Base-by-base conservation (phyloP, 768 basidiomycete species). In the Xerocomus brunneocitrinus region DNA sequence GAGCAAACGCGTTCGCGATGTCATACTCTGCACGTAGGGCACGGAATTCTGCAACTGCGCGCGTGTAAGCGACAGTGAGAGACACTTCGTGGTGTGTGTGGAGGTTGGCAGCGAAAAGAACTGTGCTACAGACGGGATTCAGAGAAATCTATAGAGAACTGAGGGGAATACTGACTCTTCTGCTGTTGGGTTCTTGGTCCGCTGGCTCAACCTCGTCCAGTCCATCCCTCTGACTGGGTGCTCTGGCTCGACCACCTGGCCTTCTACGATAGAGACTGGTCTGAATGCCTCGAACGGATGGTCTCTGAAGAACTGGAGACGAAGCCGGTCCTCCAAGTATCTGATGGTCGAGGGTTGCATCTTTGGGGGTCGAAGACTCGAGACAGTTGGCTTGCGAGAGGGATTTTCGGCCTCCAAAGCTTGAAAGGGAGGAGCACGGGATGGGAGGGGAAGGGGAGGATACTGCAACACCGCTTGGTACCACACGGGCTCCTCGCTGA, bases 271-370 rank as follows among this genome's bases (percentile, higher is more conserved):
- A 10, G 80, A 84, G 8, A 77, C 76, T 2, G 92, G 84, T 40
- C 95, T 78, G 71, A 95, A 89, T 2, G 92, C 87, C 73, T 99
- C 95, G 65, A 97, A 97, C 7, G 97, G 94, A 67, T 97, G 95
- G 74, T 99, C 97, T 39, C 77, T 76, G 76, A 95, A 98, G 77
- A 99, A 98, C 67, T 91, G 90, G 50, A 83, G 77, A 34, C 97
- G 84, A 53, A 98, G 74, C 56, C 80, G 76, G 68, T 99, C 97
- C 66, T 95, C 92, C 38, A 88, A 54, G 66, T 94, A 97, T 50
- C 76, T 75, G 47, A 98, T 79, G 10, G 80, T 78, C 44, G 79
- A 55, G 0, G 88, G 85, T 27, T 71, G 72, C 28, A 74, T 70
- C 43, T 74, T 73, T 40, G 71, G 71, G 34, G 74, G 61, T 39